Evolutionary conservation across 805 yeast genomes (phyloP).

Genomic region (Candida ascalaphidarum): DNA sequence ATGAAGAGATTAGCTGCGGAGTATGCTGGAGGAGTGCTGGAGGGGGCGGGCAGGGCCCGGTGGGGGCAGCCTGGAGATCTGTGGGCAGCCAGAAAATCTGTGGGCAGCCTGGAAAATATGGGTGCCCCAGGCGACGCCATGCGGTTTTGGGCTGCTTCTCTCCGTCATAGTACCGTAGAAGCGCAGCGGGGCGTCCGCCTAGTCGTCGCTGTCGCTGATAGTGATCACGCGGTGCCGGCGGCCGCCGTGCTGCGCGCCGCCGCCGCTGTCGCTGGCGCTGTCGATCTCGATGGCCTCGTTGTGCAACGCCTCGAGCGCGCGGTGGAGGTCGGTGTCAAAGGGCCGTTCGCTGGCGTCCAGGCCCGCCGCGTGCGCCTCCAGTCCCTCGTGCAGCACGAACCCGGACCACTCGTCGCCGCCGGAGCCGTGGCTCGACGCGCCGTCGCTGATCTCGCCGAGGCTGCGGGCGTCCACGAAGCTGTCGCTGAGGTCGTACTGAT

Average conservation of each 20-base stretch:
- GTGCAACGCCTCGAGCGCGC: slow-evolving; percentile 1
- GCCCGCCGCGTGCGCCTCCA: not conserved
- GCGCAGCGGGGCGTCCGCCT: too few species aligned
- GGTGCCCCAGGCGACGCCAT: too few species aligned
- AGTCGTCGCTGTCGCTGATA: slow-evolving; percentile 12
- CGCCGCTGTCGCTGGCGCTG: not conserved
- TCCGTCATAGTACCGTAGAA: too few species aligned
- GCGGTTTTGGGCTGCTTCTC: too few species aligned
- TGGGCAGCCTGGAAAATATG: too few species aligned
- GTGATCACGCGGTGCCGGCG: slow-evolving; percentile 9
- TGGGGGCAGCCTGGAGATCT: too few species aligned
- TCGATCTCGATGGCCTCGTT: not conserved
- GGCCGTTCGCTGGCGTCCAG: not conserved
- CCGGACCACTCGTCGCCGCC: slow-evolving; percentile 12
- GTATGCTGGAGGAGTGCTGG: too few species aligned
- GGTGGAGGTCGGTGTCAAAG: slow-evolving; percentile 5
- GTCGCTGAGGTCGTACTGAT: slow-evolving; percentile 9
- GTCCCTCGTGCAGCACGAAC: slow-evolving; percentile 4
- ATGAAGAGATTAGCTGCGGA: too few species aligned
- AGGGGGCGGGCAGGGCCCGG: too few species aligned
- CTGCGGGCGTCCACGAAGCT: slow-evolving; percentile 11
- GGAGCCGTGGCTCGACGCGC: slow-evolving; percentile 5
- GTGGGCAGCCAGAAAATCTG: too few species aligned
- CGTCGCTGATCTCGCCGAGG: slow-evolving; percentile 13
- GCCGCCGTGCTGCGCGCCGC: too few species aligned